These are phyloP conservation scores for Tetragonia tetragonoides DNA, from an alignment of 148 eudicot genomes.

Conservation along the genomic window DNA sequence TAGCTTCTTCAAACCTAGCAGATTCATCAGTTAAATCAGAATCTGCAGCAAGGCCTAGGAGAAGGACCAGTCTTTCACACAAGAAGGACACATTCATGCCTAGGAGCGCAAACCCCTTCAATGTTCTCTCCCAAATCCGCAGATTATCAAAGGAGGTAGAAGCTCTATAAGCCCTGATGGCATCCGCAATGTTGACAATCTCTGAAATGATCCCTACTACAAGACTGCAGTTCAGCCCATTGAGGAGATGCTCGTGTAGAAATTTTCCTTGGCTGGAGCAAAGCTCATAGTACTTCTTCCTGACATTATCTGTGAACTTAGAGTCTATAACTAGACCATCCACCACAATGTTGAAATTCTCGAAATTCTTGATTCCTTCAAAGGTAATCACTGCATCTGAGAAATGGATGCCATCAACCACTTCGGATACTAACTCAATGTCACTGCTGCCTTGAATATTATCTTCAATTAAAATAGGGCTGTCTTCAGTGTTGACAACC, in stretches of 20 bases:
- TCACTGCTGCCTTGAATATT: slow-evolving; percentile 16
- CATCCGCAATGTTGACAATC: slow-evolving; percentile 53
- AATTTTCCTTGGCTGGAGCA: slow-evolving; percentile 39
- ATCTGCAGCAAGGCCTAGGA: not conserved
- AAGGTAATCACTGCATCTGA: slow-evolving; percentile 25
- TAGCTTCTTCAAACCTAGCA: not conserved
- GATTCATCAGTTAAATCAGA: not conserved
- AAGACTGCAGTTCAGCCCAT: slow-evolving; percentile 35
- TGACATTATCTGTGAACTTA: slow-evolving; percentile 27
- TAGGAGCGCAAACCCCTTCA: not conserved
- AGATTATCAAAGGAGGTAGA: slow-evolving; percentile 27
- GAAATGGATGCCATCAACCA: slow-evolving; percentile 28
- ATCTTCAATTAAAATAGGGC: not conserved
- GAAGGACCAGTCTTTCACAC: not conserved
- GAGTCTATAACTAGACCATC: slow-evolving; percentile 42
- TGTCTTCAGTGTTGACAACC: slow-evolving; percentile 15
- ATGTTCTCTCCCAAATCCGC: slow-evolving; percentile 25
- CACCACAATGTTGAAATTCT: slow-evolving; percentile 35
- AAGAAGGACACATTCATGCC: not conserved
- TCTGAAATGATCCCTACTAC: slow-evolving; percentile 46
- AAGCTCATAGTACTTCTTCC: slow-evolving; percentile 52
- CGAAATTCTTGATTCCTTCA: slow-evolving; percentile 18
- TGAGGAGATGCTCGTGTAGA: slow-evolving; percentile 41
- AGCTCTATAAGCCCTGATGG: slow-evolving; percentile 35
- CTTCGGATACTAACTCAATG: slow-evolving; percentile 15